Evolutionary conservation across 768 basidiomycete species (phyloP).

Genomic region (Agrocybe chaxingu): DNA sequence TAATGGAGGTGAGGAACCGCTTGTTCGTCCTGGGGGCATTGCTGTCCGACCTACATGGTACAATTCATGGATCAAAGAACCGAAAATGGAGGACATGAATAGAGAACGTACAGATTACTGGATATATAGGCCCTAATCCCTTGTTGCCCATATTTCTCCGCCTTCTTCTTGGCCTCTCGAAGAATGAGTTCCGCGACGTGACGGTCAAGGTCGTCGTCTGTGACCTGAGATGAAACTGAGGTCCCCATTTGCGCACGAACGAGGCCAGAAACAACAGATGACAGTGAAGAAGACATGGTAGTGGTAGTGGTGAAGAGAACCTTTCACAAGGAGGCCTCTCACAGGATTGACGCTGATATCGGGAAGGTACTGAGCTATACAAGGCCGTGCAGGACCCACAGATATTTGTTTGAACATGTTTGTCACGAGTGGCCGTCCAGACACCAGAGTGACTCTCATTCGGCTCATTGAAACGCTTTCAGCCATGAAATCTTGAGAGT

Average conservation of each 20-base stretch:
- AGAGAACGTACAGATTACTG: constrained; percentile 39
- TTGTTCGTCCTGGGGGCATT: constrained; percentile 81
- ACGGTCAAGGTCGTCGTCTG: constrained; percentile 85
- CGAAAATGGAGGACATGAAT: background rate
- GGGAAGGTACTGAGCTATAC: no score
- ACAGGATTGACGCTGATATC: no score
- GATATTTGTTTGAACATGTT: no score
- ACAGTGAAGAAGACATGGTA: constrained; percentile 55
- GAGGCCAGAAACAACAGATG: constrained; percentile 80
- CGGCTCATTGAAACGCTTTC: background rate
- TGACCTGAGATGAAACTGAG: constrained; percentile 52
- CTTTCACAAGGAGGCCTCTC: background rate
- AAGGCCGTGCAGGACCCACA: no score
- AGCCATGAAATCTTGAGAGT: background rate
- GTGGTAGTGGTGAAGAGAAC: background rate
- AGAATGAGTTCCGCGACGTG: constrained; percentile 92
- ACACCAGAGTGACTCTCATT: background rate
- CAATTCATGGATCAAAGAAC: background rate
- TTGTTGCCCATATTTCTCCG: constrained; percentile 70
- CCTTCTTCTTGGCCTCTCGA: constrained; percentile 90
- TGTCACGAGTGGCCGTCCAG: no score
- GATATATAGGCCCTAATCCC: constrained; percentile 79
- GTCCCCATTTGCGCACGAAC: constrained; percentile 77
- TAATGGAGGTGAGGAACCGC: constrained; percentile 80
- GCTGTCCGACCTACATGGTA: constrained; percentile 52